Evolutionary conservation across 2,329 filamentous ascomycete genomes (phyloP), one percentile per base, ranked within the genome.

Genomic region (Ophiocordyceps camponoti-rufipedis): DNA sequence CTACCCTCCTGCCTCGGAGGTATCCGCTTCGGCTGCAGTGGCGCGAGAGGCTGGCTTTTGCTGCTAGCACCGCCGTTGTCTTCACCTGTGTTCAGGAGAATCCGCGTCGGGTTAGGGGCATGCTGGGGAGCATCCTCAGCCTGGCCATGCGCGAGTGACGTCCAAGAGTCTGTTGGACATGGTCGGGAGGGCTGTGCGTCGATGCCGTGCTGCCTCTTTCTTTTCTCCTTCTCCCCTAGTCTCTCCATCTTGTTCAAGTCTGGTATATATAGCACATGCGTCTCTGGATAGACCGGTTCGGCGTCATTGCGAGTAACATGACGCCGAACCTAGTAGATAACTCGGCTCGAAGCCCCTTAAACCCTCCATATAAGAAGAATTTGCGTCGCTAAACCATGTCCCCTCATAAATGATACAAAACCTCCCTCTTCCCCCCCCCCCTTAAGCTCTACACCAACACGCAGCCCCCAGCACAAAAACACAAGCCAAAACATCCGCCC

Each of bases 401-500:
- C 23, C 23, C 16, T 2, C 6, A 35, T 14, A 5, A n/a, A 14
- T 5, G 12, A 12, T 14, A 14, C 32, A 14, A 16, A n/a, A 38
- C 14, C 3, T 13, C 16, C 33, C 14, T n/a, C 9, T 38, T n/a
- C n/a, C 33, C 33, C 7, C 28, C 16, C 23, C 18, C 11, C 23
- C 18, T 52, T 44, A 62, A 40, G 54, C 51, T 42, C 54, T 57
- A 35, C 54, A 52, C 70, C 72, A 75, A 35, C 64, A 62, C 49
- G 64, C 69, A 10, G 70, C 67, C 12, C 82, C 83, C 50, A 89
- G 60, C 44, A 88, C 80, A 61, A 88, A 89, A 9, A 88, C 72
- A 48, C 82, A 77, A 2, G 82, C 75, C 66, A 87, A 67, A n/a
- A 83, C 77, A 59, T 89, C 83, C 31, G 70, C 71, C 55, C 80